Conservation (phyloP, 495 filamentous ascomycete species). For the Aspergillus bridgeri region DNA sequence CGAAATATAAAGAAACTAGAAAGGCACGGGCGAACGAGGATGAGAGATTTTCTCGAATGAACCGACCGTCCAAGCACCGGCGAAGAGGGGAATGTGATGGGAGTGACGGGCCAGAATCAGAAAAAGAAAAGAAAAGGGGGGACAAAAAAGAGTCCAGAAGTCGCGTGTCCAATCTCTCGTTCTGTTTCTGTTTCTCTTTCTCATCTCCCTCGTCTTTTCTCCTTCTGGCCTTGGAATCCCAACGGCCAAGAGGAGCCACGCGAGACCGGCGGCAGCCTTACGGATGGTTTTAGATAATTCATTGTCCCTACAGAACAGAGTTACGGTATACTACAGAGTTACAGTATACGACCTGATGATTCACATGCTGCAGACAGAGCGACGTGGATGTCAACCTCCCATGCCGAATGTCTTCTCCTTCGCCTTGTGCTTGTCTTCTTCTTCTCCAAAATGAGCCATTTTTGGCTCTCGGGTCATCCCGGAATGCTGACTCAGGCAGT, state of each 20-base stretch:
- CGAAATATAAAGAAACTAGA: slow-evolving; percentile 1
- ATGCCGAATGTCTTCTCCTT: too few species aligned
- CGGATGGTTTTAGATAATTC: background rate
- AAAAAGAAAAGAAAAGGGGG: slow-evolving; percentile 1
- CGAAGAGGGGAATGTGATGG: background rate
- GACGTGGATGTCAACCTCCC: too few species aligned
- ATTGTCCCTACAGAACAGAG: background rate
- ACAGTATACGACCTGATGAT: background rate
- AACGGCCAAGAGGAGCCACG: slow-evolving; percentile 10
- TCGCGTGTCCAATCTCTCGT: background rate
- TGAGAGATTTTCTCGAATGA: background rate
- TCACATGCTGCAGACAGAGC: too few species aligned
- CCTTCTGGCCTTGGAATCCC: background rate
- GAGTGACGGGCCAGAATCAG: background rate
- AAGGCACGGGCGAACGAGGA: slow-evolving; percentile 1
- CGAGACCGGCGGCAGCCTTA: too few species aligned
- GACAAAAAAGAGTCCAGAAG: background rate
- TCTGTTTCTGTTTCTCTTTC: background rate
- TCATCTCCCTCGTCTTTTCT: background rate
- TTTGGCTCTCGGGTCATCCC: background rate
- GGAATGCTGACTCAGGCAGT: background rate
- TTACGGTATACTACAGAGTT: background rate
- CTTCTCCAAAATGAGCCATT: slow-evolving; percentile 2
- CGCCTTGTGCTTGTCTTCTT: too few species aligned
- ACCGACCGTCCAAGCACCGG: background rate